Base-by-base conservation (phyloP, 225 moss, liverwort and hornwort genomes). In the Asterella californica region DNA sequence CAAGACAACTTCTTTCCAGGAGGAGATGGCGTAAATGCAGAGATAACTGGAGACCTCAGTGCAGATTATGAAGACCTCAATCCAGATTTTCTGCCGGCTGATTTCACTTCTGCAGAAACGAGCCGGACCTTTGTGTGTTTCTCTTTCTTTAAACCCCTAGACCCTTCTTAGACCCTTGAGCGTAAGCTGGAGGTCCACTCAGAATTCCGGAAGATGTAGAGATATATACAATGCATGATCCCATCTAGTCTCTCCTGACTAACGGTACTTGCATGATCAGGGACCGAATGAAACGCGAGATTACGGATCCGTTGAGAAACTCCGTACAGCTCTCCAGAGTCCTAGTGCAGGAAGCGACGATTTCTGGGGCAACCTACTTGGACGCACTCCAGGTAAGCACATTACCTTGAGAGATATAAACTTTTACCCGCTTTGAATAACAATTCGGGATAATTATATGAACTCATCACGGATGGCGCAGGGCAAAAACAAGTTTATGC, bases 291-390 rank as follows among this genome's bases (percentile, higher is more conserved):
- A 85, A 21, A 25, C 75, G 60, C 48, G 33, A 49, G 83, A 84
- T 33, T 82, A 70, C 71, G 86, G 88, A 25, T 86, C 86, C 22
- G 84, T 82, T 30, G 88, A 88, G 80, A 88, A 86, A 70, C 82
- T 88, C 22, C 81, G 88, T 29, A 50, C 82, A 17, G 86, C 82
- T 17, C 83, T 86, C 48, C 79, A 76, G 72, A 88, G 76, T 30
- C 86, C 86, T 14, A 87, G 82, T 59, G 74, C 69, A 24, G 82
- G 81, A 33, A 83, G 81, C 57, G 85, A 84, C 45, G 82, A 81
- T 57, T 75, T 70, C 9, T 59, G 77, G 76, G 74, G 76, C 76
- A 83, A 36, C 21, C 81, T 81, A 63, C 25, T 42, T 2, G 79
- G 82, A 14, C 76, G 67, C 55, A 88, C 88, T 62, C 82, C 72